Base-by-base conservation (phyloP, 345 rosid genomes). In the Litchi chinensis region DNA sequence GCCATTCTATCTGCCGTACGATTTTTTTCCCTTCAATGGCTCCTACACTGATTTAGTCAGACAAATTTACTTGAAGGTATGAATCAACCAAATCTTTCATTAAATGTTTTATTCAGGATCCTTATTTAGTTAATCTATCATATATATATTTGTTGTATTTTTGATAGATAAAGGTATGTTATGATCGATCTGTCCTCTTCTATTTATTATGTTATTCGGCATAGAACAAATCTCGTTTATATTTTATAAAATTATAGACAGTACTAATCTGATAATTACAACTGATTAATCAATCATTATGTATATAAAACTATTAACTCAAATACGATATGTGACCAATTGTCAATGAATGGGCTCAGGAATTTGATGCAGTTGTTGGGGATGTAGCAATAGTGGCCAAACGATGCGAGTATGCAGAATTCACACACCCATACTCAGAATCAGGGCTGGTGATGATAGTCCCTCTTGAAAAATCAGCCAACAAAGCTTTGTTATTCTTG, bases 391-490 rank as follows among this genome's bases (percentile, higher is more conserved):
- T 84, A 65, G 19, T 75, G 26, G 40, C 79, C 11, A 8, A 1
- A 2, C 24, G 84, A 65, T 78, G 12, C 21, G 1, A 48, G 62
- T 26, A 78, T 66, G 82, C 77, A 10, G 84, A 80, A n/a, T 84
- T 84, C 75, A 75, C 84, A 19, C 80, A 63, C 12, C 82, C 84
- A 2, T 81, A 75, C 67, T 32, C 86, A 8, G 83, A 80, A 65
- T 5, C 81, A 16, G 83, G 78, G 52, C 57, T 83, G 72, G 62
- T 77, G 62, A 69, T 77, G 74, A 19, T 83, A 21, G 83, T 80
- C 26, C 77, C 81, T 0, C 43, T 60, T 37, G 70, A 32, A 43
- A 63, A 60, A 73, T 18, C 60, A 67, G 12, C 63, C 44, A 70
- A 75, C 43, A 77, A 60, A 65, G 79, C 70, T 19, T 74, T 74